Evolutionary conservation across 2,329 filamentous ascomycete species (phyloP).

Genomic region (Fusarium incarnatum): DNA sequence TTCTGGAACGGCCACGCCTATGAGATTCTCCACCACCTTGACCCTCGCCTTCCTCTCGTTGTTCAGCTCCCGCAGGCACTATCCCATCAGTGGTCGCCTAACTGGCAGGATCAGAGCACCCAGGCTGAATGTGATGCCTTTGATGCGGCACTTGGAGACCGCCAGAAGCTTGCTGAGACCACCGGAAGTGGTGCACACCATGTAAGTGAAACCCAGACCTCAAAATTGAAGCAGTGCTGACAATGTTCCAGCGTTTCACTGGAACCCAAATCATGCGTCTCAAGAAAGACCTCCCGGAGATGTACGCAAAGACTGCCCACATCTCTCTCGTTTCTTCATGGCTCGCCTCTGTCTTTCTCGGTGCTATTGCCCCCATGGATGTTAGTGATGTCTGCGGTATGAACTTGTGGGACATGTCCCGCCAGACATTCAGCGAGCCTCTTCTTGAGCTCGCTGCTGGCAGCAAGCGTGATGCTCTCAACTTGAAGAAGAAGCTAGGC

Average conservation of each 20-base stretch:
- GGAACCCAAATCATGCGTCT: conserved; percentile 96
- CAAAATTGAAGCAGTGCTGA: conserved; percentile 27
- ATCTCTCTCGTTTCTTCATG: conserved; percentile 97
- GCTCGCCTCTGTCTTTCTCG: conserved; percentile 89
- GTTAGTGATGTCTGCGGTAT: conserved; percentile 96
- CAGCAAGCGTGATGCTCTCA: conserved; percentile 66
- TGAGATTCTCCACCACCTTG: conserved; percentile 69
- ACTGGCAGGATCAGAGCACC: conserved; percentile 98
- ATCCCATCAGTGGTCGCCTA: conserved; percentile 88
- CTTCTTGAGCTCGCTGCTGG: conserved; percentile 82
- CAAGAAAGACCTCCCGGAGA: conserved; percentile 80
- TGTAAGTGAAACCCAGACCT: conserved; percentile 62
- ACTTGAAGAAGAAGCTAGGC: conserved; percentile 82
- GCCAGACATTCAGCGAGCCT: conserved; percentile 77
- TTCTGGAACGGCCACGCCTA: conserved; percentile 86
- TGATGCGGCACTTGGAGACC: conserved; percentile 75
- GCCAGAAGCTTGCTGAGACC: conserved; percentile 76
- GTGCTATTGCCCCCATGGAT: conserved; percentile 87
- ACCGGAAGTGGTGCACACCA: conserved; percentile 97
- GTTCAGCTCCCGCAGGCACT: conserved; percentile 80
- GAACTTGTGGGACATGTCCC: conserved; percentile 93
- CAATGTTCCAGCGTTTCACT: conserved; percentile 79
- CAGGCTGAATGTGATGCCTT: conserved; percentile 92
- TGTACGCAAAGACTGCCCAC: conserved; percentile 82
- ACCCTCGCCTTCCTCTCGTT: conserved; percentile 70